Percentiles rank a stretch among this genome's conserved stretches.
Conservation (phyloP, 2,329 filamentous ascomycete species). For the Trichoderma semiorbis region DNA sequence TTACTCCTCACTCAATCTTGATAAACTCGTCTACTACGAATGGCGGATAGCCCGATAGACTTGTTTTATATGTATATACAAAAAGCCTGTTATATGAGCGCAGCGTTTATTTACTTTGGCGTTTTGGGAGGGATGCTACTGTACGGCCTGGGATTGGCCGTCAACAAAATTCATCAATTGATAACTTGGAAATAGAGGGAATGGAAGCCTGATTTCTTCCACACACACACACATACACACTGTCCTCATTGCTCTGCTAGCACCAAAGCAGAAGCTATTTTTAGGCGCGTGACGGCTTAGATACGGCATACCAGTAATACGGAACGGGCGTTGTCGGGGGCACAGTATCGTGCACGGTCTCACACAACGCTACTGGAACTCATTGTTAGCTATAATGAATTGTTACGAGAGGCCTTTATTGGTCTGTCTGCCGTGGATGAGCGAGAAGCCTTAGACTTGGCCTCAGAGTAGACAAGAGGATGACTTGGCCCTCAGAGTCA, state of each 20-base stretch:
- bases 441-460: background rate
- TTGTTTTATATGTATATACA: background rate
- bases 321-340: conserved; percentile 2
- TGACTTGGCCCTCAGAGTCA: background rate
- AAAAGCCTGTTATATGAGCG: background rate
- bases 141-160: background rate
- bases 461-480: background rate
- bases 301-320: conserved; percentile 6
- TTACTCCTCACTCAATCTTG: background rate
- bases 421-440: background rate
- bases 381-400: background rate
- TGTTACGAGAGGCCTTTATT: background rate
- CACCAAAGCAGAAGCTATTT: conserved; percentile 1
- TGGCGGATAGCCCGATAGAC: background rate
- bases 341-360: background rate
- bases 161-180: background rate
- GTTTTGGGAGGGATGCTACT: background rate
- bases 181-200: background rate
- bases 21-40: background rate
- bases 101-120: background rate
- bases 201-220: background rate
- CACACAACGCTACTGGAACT: background rate
- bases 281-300: conserved; percentile 1
- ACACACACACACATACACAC: background rate
- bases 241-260: background rate